Evolutionary conservation across 345 rosid genomes (phyloP).

Genomic region (Aquilaria sinensis): DNA sequence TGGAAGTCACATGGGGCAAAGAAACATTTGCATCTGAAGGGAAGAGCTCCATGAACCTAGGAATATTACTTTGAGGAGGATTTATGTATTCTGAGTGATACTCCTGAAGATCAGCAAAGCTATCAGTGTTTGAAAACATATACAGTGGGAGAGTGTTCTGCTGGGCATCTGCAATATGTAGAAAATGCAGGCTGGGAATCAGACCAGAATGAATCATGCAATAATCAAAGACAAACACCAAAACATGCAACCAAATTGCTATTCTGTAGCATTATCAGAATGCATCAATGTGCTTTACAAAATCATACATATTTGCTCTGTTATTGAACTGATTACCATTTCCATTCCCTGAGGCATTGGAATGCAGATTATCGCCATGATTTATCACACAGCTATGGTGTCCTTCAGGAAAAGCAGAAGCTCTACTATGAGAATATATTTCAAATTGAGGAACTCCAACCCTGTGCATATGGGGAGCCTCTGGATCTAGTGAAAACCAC

Average conservation of each 20-base stretch:
- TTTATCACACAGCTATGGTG: constrained; percentile 21
- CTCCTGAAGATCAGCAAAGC: constrained; percentile 10
- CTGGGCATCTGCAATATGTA: constrained; percentile 37
- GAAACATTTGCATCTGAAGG: constrained; percentile 21
- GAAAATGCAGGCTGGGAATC: constrained; percentile 21
- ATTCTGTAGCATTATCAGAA: neutral
- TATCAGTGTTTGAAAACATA: constrained; percentile 15
- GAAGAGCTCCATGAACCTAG: constrained; percentile 8
- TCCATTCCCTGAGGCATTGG: constrained; percentile 15
- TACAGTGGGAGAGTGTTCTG: constrained; percentile 17
- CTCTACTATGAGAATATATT: constrained; percentile 36
- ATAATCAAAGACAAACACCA: neutral
- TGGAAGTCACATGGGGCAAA: constrained; percentile 18
- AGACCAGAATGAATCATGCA: neutral
- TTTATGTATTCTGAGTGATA: constrained; percentile 20
- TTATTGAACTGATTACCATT: constrained; percentile 21
- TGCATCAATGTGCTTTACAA: constrained; percentile 29
- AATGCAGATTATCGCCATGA: constrained; percentile 21
- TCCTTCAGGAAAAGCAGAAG: constrained; percentile 37
- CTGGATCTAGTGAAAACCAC: constrained; percentile 25
- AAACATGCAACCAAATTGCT: constrained; percentile 9
- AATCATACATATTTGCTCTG: constrained; percentile 16
- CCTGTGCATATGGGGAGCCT: constrained; percentile 22
- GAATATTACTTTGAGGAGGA: constrained; percentile 18
- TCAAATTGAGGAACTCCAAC: constrained; percentile 32